phyloP scores from a whole-genome alignment of 345 rosid species.

The Populus nigra region DNA sequence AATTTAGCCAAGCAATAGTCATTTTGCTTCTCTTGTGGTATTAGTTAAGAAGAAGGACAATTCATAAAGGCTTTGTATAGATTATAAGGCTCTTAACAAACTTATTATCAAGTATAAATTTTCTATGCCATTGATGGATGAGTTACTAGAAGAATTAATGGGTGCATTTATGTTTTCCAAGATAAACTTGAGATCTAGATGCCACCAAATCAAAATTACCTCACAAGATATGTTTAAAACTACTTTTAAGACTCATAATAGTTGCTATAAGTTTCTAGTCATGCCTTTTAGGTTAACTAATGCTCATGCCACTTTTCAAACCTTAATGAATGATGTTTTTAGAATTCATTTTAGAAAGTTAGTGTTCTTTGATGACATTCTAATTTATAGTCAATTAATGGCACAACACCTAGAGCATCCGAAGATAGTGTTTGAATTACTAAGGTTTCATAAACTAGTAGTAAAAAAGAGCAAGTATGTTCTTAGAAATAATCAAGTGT shows the following conservation, averaged over 20 bases:
- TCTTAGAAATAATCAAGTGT: too few relatives aligned
- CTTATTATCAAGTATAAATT: not conserved
- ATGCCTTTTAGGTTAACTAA: not conserved
- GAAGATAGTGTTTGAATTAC: not conserved
- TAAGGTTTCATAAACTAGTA: not conserved
- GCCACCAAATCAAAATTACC: not conserved
- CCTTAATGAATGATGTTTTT: too few relatives aligned
- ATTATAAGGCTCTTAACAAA: not conserved
- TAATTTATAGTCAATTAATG: not conserved
- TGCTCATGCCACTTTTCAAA: not conserved
- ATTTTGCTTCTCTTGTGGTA: not conserved
- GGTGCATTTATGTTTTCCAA: not conserved
- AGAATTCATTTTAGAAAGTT: not conserved
- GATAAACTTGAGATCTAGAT: not conserved
- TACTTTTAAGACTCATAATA: not conserved
- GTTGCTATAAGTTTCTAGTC: not conserved
- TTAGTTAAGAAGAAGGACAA: not conserved
- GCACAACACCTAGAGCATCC: not conserved
- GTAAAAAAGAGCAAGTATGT: not conserved
- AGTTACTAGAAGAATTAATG: not conserved
- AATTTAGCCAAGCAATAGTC: not conserved
- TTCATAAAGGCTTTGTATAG: not conserved
- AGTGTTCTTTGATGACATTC: not conserved
- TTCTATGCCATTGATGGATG: not conserved
- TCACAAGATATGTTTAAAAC: too few relatives aligned